A percentile compares a stretch with the other conserved stretches of the same genome.
Evolutionary conservation across 2,329 filamentous ascomycete genomes (phyloP).

Genomic region (Tolypocladium tropicale): DNA sequence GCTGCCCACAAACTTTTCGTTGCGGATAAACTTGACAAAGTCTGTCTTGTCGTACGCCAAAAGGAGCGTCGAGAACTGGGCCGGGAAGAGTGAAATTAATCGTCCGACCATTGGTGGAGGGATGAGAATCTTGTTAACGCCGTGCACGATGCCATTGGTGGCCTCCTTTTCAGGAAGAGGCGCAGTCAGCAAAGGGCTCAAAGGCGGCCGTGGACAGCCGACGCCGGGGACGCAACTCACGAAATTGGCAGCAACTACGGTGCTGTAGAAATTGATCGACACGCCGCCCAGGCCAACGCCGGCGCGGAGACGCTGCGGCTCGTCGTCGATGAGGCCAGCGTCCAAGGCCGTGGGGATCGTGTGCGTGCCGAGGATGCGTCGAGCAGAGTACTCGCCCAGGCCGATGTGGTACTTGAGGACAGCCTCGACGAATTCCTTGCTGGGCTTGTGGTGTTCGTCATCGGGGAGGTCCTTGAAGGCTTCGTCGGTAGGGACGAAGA

Average conservation of each 20-base stretch:
- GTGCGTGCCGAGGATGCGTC: constrained; percentile 55
- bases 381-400: constrained; percentile 54
- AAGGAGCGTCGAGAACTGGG: constrained; percentile 67
- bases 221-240: constrained; percentile 29
- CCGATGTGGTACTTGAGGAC: constrained; percentile 69
- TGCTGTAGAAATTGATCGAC: constrained; percentile 67
- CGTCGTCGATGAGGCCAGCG: constrained; percentile 47
- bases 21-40: constrained; percentile 50
- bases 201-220: not conserved
- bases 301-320: constrained; percentile 63
- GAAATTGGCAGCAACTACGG: constrained; percentile 59
- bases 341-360: constrained; percentile 64
- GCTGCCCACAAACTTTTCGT: constrained; percentile 45
- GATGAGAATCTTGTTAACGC: constrained; percentile 62
- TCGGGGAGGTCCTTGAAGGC: constrained; percentile 58
- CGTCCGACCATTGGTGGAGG: constrained; percentile 56
- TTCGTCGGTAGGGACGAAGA: constrained; percentile 69
- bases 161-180: constrained; percentile 37
- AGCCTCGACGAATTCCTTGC: constrained; percentile 59
- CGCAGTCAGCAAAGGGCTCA: constrained; percentile 1
- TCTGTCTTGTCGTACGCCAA: constrained; percentile 67
- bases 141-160: constrained; percentile 75
- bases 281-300: constrained; percentile 53
- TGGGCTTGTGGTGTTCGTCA: constrained; percentile 44
- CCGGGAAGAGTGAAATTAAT: constrained; percentile 54